Conservation (phyloP, 805 yeast species). For the Metschnikowia borealis region DNA sequence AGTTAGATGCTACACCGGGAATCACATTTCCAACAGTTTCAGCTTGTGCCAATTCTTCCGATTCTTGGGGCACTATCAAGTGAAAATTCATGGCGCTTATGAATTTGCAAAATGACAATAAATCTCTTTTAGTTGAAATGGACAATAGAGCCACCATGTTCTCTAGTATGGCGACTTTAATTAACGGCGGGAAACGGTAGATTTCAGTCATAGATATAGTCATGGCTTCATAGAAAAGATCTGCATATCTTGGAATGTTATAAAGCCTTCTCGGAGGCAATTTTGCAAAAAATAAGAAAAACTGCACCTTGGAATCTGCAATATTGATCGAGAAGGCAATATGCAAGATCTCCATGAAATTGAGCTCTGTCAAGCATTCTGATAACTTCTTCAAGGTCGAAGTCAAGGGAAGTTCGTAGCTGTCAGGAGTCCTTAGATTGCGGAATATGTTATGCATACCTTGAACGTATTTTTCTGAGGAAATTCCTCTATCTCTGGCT, state of each 20-base stretch:
- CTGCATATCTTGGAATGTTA: not conserved
- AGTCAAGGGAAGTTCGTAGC: not conserved
- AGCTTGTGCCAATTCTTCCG: not conserved
- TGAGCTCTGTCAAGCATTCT: not conserved
- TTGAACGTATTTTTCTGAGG: not conserved
- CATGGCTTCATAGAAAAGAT: not conserved
- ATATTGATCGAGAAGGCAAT: slow-evolving; percentile 1
- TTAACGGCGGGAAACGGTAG: not conserved
- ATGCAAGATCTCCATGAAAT: not conserved
- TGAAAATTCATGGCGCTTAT: not conserved
- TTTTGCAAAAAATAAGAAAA: not conserved
- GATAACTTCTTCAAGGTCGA: not conserved
- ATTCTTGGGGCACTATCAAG: not conserved
- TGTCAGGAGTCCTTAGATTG: not conserved
- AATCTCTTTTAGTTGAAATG: not conserved
- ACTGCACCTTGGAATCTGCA: not conserved
- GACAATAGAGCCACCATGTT: not conserved
- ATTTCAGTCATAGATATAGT: not conserved
- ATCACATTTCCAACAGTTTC: not conserved
- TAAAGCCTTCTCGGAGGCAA: not conserved
- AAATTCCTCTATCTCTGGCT: not conserved
- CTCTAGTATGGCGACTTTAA: not conserved
- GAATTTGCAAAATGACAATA: not conserved
- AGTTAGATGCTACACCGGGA: not conserved
- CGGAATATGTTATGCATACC: not conserved